Evolutionary conservation across 805 yeast species (phyloP).

Genomic region (Wickerhamomyces strasburgensis): DNA sequence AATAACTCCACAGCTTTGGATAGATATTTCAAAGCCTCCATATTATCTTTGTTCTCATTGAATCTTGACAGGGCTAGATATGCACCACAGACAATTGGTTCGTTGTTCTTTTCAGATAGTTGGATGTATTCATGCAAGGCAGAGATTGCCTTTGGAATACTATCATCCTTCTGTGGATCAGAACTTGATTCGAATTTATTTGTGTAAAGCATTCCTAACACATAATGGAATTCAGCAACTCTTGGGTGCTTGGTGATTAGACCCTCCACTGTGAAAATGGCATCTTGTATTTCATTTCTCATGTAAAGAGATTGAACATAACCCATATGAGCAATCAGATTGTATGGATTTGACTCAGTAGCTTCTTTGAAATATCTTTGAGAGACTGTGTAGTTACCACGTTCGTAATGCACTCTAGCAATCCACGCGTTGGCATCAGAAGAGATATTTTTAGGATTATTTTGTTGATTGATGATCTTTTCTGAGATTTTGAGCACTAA

Average conservation of each 20-base stretch:
- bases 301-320: constrained; percentile 79
- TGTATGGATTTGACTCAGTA: constrained; percentile 55
- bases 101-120: constrained; percentile 52
- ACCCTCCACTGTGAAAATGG: constrained; percentile 78
- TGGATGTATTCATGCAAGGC: constrained; percentile 67
- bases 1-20: constrained; percentile 54
- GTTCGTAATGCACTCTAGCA: constrained; percentile 67
- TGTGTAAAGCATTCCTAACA: constrained; percentile 72
- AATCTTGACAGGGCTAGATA: constrained; percentile 63
- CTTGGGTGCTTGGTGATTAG: constrained; percentile 61
- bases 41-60: constrained; percentile 60
- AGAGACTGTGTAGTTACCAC: constrained; percentile 61
- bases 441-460: constrained; percentile 35
- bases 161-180: constrained; percentile 7
- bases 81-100: constrained; percentile 59
- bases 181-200: constrained; percentile 7
- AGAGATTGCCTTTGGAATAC: constrained; percentile 49
- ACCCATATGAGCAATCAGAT: constrained; percentile 71
- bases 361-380: constrained; percentile 71
- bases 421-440: constrained; percentile 79
- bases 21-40: constrained; percentile 63
- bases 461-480: constrained; percentile 39
- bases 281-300: constrained; percentile 73
- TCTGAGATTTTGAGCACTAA: constrained; percentile 52
- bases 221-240: constrained; percentile 66